Base-by-base conservation (phyloP, 305 asterid genomes). In the Fraxinus floribunda region DNA sequence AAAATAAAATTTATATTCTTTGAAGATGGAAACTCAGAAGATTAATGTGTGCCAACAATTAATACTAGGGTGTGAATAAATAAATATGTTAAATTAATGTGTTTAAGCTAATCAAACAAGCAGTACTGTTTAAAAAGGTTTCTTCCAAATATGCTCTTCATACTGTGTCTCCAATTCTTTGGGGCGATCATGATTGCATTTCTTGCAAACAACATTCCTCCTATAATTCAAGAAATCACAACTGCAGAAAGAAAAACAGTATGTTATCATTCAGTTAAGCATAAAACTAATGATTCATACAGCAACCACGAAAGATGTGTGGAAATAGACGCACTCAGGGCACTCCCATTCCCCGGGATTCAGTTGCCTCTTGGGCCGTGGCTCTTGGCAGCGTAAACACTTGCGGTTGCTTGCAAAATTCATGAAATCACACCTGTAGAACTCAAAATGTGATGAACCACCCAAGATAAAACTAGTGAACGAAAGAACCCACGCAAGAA, bases 261-360 rank as follows among this genome's bases (percentile, higher is more conserved):
- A 49, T 5, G 15, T 39, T 18, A 30, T 16, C 26, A 71, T 34
- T 46, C 30, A 41, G 22, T 60, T 11, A 76, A 46, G 16, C 55
- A 55, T 44, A 55, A 83, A 79, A 74, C 4, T 80, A 71, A 75
- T 78, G 79, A 84, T 84, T 49, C 77, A 83, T 81, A 18, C 36
- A 73, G 38, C 79, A 70, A 79, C 24, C 5, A 84, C 49, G 80
- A 74, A 68, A 78, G 29, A 29, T 41, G 15, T 46, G 72, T 57
- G 77, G 79, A 52, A 84, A 32, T 68, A 75, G 86, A 91, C 95
- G 91, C 84, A 94, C 97, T 83, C 52, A 22, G 93, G 87, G 87
- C 98, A 94, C 79, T 92, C 93, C 98, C 98, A 94, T 74, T 94
- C 97, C 79, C 97, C 98, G 2, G 91, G 92, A 82, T 77, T 85